These are phyloP conservation scores for Blastobotrys peoriensis DNA, from an alignment of 805 yeast species.

Conservation along the genomic window DNA sequence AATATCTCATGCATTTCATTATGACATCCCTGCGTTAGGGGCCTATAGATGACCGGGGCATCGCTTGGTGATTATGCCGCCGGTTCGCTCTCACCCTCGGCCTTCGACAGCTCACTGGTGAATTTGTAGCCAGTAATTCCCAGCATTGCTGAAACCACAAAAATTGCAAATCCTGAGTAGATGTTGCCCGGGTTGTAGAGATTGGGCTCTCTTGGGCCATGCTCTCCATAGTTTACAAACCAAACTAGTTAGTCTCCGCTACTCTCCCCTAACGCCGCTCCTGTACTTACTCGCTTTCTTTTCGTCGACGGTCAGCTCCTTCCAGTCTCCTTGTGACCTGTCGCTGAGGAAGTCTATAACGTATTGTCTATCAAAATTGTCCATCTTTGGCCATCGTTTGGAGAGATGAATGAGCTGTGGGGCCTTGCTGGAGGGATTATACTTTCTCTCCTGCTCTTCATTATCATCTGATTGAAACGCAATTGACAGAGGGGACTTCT, in stretches of 20 bases:
- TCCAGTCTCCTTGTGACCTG: conserved; percentile 32
- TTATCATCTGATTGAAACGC: conserved; percentile 17
- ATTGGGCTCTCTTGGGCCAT: conserved; percentile 30
- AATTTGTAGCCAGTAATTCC: conserved; percentile 25
- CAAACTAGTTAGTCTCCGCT: conserved; percentile 13
- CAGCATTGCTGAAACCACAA: conserved; percentile 15
- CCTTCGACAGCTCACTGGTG: no score
- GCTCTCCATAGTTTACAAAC: conserved; percentile 30
- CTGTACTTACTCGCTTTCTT: conserved; percentile 26
- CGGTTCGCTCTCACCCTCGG: no score
- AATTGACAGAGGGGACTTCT: background rate
- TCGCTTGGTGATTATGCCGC: no score
- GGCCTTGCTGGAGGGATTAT: conserved; percentile 26
- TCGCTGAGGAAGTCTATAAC: conserved; percentile 32
- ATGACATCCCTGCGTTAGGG: no score
- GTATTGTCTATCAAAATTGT: conserved; percentile 33
- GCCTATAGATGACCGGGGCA: no score
- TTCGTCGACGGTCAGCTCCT: conserved; percentile 26
- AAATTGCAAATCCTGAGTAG: conserved; percentile 20
- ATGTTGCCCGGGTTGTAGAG: conserved; percentile 19
- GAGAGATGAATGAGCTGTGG: conserved; percentile 27
- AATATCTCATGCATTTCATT: no score
- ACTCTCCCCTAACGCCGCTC: background rate
- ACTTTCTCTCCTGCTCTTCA: conserved; percentile 22
- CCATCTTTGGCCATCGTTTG: conserved; percentile 30